Evolutionary conservation across 352 stramenopile species (phyloP).

Genomic region (Globisporangium irregulare): DNA sequence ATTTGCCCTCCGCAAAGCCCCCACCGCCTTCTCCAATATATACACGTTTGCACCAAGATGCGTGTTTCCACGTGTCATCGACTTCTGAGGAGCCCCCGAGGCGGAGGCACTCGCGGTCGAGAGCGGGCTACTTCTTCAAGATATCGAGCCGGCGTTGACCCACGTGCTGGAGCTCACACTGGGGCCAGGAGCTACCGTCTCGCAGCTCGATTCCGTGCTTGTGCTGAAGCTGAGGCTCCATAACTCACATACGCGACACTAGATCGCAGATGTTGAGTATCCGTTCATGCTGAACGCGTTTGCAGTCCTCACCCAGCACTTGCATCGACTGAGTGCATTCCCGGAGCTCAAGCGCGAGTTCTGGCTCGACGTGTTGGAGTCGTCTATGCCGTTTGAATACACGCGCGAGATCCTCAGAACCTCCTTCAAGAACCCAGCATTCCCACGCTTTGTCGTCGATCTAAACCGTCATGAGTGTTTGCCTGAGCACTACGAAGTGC

Average conservation of each 20-base stretch:
- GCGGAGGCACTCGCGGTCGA: constrained; percentile 2
- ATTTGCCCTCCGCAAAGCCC: no score
- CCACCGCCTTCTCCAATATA: no score
- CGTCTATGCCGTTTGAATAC: background rate
- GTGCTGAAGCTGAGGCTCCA: constrained; percentile 3
- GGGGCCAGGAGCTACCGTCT: background rate
- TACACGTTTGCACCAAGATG: no score
- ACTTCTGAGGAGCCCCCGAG: background rate
- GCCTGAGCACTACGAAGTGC: background rate
- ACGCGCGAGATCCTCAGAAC: background rate
- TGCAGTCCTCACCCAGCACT: background rate
- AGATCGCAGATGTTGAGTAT: background rate
- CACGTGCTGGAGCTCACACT: constrained; percentile 1
- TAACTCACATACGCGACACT: no score
- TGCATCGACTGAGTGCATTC: background rate
- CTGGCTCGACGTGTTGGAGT: constrained; percentile 9
- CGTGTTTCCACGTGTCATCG: no score
- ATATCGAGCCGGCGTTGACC: background rate
- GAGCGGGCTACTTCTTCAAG: background rate
- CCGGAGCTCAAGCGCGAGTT: constrained; percentile 11
- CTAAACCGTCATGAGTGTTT: background rate
- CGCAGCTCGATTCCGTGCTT: background rate
- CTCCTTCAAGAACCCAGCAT: background rate
- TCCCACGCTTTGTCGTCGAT: constrained; percentile 6
- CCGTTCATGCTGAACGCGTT: background rate